Evolutionary conservation across 2,329 filamentous ascomycete genomes (phyloP).

Genomic region (Verticillium klebahnii): DNA sequence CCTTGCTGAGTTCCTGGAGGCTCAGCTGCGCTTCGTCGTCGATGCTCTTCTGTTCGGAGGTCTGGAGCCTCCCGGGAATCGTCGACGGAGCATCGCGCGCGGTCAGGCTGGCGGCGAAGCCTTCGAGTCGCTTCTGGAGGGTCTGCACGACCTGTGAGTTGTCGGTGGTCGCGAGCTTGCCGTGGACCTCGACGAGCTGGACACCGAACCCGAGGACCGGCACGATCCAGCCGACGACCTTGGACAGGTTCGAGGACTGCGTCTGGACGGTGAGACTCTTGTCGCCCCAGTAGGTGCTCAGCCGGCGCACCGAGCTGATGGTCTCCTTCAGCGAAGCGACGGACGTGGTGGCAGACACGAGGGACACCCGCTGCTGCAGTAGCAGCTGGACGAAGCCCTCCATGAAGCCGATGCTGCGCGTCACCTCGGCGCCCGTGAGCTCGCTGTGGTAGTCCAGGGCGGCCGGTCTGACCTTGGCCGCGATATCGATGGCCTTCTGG

Average conservation of each 20-base stretch:
- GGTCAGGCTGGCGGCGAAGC: conserved; percentile 37
- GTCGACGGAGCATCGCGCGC: conserved; percentile 36
- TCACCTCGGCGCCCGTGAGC: conserved; percentile 73
- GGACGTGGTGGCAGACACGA: conserved; percentile 34
- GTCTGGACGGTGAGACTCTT: neutral
- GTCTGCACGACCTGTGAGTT: conserved; percentile 37
- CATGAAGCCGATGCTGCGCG: conserved; percentile 75
- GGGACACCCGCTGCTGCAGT: conserved; percentile 52
- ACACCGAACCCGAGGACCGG: conserved; percentile 61
- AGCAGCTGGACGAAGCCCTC: conserved; percentile 75
- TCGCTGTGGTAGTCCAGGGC: conserved; percentile 77
- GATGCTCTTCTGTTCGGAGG: conserved; percentile 27
- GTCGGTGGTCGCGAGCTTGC: conserved; percentile 53
- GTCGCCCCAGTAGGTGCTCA: conserved; percentile 7
- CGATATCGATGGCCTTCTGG: conserved; percentile 72
- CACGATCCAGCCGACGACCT: conserved; percentile 54
- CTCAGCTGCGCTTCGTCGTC: conserved; percentile 28
- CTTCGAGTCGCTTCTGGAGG: conserved; percentile 46
- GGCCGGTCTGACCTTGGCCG: conserved; percentile 62
- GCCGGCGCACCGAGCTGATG: conserved; percentile 12
- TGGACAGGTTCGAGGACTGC: conserved; percentile 17
- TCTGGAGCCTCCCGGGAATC: conserved; percentile 48
- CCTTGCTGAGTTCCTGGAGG: conserved; percentile 29
- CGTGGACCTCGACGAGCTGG: conserved; percentile 62
- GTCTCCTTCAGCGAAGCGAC: conserved; percentile 21